A percentile compares a stretch with the other conserved stretches of the same genome.
These are phyloP conservation scores for Chlorella ohadii DNA, from an alignment of 139 green algal genomes.

Conservation along the genomic window DNA sequence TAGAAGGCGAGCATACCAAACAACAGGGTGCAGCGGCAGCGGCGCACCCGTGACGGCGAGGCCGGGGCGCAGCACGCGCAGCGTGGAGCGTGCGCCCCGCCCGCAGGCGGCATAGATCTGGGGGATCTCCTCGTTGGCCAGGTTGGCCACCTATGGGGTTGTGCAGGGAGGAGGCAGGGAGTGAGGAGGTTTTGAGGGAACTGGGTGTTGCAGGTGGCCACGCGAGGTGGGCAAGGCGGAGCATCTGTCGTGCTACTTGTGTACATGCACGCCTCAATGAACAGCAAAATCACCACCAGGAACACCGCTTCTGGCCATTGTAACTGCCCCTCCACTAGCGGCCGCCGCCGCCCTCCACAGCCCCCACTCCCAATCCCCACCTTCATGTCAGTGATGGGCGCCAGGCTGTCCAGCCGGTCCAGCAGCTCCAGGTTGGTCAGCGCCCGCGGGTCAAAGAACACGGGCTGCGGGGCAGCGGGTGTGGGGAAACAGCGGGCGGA, in stretches of 20 bases:
- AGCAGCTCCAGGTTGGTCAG: slow-evolving; percentile 92
- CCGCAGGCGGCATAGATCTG: slow-evolving; percentile 95
- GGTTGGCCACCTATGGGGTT: slow-evolving; percentile 76
- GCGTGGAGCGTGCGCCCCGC: slow-evolving; percentile 77
- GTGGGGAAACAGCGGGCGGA: too few relatives aligned
- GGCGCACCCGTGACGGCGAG: slow-evolving; percentile 74
- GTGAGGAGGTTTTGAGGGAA: too few relatives aligned
- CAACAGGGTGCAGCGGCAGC: too few relatives aligned
- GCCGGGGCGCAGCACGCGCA: slow-evolving; percentile 92
- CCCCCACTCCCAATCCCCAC: too few relatives aligned
- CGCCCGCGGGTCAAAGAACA: slow-evolving; percentile 92
- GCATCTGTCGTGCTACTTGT: too few relatives aligned
- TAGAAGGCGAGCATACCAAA: too few relatives aligned
- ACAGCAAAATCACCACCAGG: too few relatives aligned
- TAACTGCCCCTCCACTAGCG: too few relatives aligned
- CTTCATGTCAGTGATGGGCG: slow-evolving; percentile 93
- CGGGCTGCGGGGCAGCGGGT: slow-evolving; percentile 43
- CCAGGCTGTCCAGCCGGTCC: slow-evolving; percentile 89
- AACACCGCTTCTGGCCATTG: too few relatives aligned
- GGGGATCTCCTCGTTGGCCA: slow-evolving; percentile 79
- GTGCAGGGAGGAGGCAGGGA: neutral
- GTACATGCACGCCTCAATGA: too few relatives aligned
- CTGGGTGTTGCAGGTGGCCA: neutral
- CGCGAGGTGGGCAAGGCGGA: too few relatives aligned
- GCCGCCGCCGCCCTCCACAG: too few relatives aligned